Evolutionary conservation across 441 rosid genomes (phyloP).

Genomic region (Daphne laureola): DNA sequence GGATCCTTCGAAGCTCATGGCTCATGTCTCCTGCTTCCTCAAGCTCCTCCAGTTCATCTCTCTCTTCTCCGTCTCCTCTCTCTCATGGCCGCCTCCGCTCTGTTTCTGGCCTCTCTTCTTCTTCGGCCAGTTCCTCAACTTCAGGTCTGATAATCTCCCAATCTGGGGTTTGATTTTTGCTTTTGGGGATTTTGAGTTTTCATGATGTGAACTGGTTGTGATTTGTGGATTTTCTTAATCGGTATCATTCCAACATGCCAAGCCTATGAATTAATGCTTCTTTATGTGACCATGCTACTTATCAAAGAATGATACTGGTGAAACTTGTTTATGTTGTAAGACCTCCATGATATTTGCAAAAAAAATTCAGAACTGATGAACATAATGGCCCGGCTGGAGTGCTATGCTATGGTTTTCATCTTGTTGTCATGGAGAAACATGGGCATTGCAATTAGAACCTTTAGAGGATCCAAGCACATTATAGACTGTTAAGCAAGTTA

Average conservation of each 20-base stretch:
- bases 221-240: neutral
- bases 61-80: constrained; percentile 62
- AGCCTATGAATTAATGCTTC: too few species aligned
- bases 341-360: too few species aligned
- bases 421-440: too few species aligned
- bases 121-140: constrained; percentile 88
- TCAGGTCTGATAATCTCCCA: constrained; percentile 40
- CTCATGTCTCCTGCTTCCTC: constrained; percentile 58
- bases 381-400: too few species aligned
- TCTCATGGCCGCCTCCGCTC: constrained; percentile 80
- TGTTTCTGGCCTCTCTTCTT: constrained; percentile 81
- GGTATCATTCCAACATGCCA: too few species aligned
- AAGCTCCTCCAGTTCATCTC: constrained; percentile 67
- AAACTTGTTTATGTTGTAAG: neutral
- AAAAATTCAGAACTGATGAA: too few species aligned
- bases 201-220: neutral
- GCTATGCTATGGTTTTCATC: too few species aligned
- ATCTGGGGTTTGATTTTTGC: neutral
- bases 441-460: too few species aligned
- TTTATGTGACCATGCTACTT: too few species aligned
- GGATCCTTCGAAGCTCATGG: constrained; percentile 76
- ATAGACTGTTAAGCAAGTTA: too few species aligned
- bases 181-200: neutral
- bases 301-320: too few species aligned
- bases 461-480: too few species aligned